These are phyloP conservation scores for Phytophthora pluvialis DNA, from an alignment of 352 stramenopile genomes.

Conservation along the genomic window DNA sequence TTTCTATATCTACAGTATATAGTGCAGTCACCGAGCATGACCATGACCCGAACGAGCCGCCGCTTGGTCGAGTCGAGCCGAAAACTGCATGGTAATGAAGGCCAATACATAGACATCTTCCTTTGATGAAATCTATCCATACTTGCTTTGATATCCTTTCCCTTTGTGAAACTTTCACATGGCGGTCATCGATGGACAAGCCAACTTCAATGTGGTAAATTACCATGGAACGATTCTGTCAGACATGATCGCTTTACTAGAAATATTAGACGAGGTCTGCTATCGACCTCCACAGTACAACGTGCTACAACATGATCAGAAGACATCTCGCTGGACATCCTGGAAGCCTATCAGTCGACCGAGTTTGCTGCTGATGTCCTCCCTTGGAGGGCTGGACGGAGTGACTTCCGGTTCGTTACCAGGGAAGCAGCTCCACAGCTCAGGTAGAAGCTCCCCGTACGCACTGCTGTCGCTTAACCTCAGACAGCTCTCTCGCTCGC, in stretches of 20 bases:
- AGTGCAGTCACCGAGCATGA: constrained; percentile 49
- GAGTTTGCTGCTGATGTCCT: constrained; percentile 61
- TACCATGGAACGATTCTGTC: no score
- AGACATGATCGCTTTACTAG: constrained; percentile 4
- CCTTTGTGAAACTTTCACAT: no score
- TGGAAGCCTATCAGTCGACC: constrained; percentile 70
- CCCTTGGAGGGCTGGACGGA: constrained; percentile 26
- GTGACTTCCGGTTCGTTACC: constrained; percentile 29
- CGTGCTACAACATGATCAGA: constrained; percentile 35
- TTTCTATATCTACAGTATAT: constrained; percentile 52
- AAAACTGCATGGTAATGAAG: constrained; percentile 51
- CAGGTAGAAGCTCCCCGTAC: constrained; percentile 59
- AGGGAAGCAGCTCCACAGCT: constrained; percentile 68
- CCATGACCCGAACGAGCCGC: constrained; percentile 29
- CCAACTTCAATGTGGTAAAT: no score
- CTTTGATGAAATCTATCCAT: background rate
- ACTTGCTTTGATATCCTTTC: background rate
- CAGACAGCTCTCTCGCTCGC: constrained; percentile 47
- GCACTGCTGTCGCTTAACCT: constrained; percentile 48
- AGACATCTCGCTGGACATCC: constrained; percentile 62
- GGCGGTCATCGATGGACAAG: no score
- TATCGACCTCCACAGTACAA: constrained; percentile 15
- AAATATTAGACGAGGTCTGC: constrained; percentile 19
- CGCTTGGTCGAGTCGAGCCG: constrained; percentile 31
- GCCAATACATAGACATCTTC: constrained; percentile 43